Evolutionary conservation across 495 filamentous ascomycete genomes (phyloP).

Genomic region (Cladorrhinum samala): DNA sequence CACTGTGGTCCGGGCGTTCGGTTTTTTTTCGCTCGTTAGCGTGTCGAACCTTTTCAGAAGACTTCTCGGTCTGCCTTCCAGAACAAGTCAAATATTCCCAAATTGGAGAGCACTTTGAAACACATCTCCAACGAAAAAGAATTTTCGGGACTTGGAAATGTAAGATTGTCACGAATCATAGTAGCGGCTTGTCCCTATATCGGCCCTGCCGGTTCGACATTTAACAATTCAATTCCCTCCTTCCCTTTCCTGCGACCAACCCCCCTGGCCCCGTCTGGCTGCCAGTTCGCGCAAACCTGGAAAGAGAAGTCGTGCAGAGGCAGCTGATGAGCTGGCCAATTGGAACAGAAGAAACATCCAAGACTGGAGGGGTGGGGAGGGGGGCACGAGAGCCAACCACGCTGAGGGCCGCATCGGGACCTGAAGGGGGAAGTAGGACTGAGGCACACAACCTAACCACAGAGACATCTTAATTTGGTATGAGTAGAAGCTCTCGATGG

Average conservation of each 20-base stretch:
- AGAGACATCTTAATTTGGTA: no score
- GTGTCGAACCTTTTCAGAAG: not conserved
- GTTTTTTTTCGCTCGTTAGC: not conserved
- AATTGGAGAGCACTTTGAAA: not conserved
- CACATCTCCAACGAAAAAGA: no score
- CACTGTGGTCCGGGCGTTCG: constrained; percentile 19
- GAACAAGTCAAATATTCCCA: not conserved
- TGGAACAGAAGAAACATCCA: not conserved
- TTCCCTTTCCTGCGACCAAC: not conserved
- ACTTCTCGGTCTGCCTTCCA: constrained; percentile 7
- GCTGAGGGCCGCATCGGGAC: not conserved
- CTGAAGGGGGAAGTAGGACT: not conserved
- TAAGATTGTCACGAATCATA: no score
- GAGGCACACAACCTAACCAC: not conserved
- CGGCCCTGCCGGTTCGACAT: no score
- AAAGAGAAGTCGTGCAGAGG: not conserved
- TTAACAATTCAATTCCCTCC: no score
- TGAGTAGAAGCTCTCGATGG: no score
- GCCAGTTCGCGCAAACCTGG: no score
- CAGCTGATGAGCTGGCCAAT: not conserved
- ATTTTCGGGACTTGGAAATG: no score
- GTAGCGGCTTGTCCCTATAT: no score
- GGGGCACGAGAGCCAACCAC: not conserved
- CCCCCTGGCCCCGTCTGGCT: no score
- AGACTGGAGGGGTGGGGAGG: not conserved